phyloP scores from a whole-genome alignment of 345 rosid species.

The Citrus unshiu region DNA sequence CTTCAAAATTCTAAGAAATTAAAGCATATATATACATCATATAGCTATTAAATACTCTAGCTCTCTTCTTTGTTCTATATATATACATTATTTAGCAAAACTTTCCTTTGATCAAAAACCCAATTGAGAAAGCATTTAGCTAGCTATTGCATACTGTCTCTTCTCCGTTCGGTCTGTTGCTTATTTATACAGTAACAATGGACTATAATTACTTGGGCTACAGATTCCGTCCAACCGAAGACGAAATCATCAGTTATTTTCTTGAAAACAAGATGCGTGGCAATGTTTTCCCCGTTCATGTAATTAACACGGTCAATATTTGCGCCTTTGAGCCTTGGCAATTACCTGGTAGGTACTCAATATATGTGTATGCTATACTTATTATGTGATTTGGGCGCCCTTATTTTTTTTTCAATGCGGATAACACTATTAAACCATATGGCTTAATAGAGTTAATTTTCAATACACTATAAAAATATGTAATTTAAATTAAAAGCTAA shows the following conservation, averaged over 20 bases:
- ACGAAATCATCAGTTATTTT: conserved; percentile 17
- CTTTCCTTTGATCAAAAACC: too few species aligned
- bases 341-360: conserved; percentile 31
- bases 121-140: too few species aligned
- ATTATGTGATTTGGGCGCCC: fast-evolving
- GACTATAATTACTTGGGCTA: conserved; percentile 6
- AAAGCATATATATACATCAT: background rate
- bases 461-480: too few species aligned
- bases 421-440: fast-evolving
- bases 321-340: conserved; percentile 21
- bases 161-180: background rate
- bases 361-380: too few species aligned
- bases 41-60: background rate
- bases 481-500: too few species aligned
- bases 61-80: background rate
- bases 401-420: too few species aligned
- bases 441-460: too few species aligned
- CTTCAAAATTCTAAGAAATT: too few species aligned
- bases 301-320: conserved; percentile 12
- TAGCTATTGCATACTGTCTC: too few species aligned
- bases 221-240: conserved; percentile 30
- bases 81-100: too few species aligned
- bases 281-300: background rate
- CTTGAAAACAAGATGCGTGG: conserved; percentile 18
- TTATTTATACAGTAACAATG: background rate